A percentile compares a stretch with the other conserved stretches of the same genome.
These are phyloP conservation scores for Neurospora sp. DNA, from an alignment of 495 filamentous ascomycete species.

Conservation along the genomic window DNA sequence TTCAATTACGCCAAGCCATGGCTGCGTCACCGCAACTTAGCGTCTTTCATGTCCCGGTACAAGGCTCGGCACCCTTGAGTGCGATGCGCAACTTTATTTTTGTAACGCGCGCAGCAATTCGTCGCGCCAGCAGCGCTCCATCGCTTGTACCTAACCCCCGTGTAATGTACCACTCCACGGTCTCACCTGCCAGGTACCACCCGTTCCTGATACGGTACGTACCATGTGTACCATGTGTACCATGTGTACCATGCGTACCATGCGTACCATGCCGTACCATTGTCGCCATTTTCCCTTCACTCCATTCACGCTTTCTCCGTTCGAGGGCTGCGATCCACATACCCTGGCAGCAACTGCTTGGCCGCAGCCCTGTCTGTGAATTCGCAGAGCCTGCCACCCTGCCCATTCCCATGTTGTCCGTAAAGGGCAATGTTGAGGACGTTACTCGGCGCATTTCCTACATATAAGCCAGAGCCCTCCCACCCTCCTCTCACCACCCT, in stretches of 20 bases:
- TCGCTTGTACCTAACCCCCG: constrained; percentile 8
- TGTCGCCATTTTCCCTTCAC: neutral
- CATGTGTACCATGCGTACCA: neutral
- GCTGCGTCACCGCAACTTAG: constrained; percentile 33
- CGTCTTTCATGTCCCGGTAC: constrained; percentile 10
- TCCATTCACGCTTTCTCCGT: neutral
- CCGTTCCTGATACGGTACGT: constrained; percentile 3
- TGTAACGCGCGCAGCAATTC: constrained; percentile 3
- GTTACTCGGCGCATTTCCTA: constrained; percentile 12
- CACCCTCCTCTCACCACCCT: constrained; percentile 9
- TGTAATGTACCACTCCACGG: constrained; percentile 12
- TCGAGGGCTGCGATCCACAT: constrained; percentile 11
- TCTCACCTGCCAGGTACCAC: constrained; percentile 12
- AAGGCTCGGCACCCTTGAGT: neutral
- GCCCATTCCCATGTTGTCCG: constrained; percentile 10
- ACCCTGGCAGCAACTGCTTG: constrained; percentile 10
- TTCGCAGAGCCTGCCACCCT: constrained; percentile 13
- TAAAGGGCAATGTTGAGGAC: constrained; percentile 24
- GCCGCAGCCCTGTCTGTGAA: constrained; percentile 23
- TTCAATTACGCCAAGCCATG: constrained; percentile 19
- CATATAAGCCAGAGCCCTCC: constrained; percentile 35
- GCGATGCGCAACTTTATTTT: constrained; percentile 6
- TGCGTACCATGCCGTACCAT: neutral
- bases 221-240: neutral
- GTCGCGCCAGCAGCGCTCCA: neutral